phyloP scores from a whole-genome alignment of 108 stramenopile species.

The Mediolabrus comicus region DNA sequence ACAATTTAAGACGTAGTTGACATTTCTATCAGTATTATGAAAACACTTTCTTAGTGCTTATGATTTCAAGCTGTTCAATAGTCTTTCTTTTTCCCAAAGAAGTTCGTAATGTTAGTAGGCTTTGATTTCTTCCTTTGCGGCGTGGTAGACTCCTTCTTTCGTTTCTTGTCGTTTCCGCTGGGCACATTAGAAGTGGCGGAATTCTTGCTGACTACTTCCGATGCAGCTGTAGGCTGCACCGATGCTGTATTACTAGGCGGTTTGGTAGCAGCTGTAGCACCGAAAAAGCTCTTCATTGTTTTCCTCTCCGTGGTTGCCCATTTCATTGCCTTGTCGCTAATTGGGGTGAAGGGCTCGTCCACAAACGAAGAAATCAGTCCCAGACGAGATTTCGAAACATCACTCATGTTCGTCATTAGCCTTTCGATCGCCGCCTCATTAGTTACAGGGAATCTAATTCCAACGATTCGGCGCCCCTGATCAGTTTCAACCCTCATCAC shows the following conservation, averaged over 20 bases:
- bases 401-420: constrained; percentile 33
- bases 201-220: background rate
- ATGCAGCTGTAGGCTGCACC: background rate
- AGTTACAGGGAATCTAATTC: constrained; percentile 57
- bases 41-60: background rate
- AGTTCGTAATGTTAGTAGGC: constrained; percentile 5
- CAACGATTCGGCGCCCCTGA: constrained; percentile 42
- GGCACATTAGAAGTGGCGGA: background rate
- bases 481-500: constrained; percentile 48
- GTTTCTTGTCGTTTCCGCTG: background rate
- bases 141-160: constrained; percentile 2
- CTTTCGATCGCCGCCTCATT: constrained; percentile 24
- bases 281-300: constrained; percentile 61
- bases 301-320: constrained; percentile 54
- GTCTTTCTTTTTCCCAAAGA: constrained; percentile 14
- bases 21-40: too few relatives aligned
- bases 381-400: constrained; percentile 14
- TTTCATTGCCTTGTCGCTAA: constrained; percentile 37
- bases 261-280: constrained; percentile 8
- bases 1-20: too few relatives aligned
- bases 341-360: constrained; percentile 37
- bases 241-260: background rate
- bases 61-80: too few relatives aligned
- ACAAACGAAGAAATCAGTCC: constrained; percentile 14
- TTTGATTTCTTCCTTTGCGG: background rate